Conservation (phyloP, 169 alveolate species). For the Plasmodium ovale region DNA sequence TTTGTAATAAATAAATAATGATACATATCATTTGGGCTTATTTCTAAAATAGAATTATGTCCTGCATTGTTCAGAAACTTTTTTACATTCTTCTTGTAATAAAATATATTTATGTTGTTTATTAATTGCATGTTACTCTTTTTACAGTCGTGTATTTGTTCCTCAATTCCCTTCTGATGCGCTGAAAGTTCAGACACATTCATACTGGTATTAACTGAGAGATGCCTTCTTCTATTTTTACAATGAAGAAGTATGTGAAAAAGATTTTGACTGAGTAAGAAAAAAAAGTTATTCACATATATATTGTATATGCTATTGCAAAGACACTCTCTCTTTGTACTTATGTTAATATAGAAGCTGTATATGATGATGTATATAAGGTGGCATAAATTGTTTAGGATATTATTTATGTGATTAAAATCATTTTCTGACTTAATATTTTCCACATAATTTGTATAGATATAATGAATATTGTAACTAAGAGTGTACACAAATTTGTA, state of each 20-base stretch:
- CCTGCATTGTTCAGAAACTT: conserved; percentile 1
- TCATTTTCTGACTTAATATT: conserved; percentile 39
- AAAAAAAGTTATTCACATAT: conserved; percentile 65
- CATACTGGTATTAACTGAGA: neutral
- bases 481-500: conserved; percentile 61
- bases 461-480: conserved; percentile 66
- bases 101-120: conserved; percentile 39
- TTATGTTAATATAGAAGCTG: conserved; percentile 29
- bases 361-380: conserved; percentile 34
- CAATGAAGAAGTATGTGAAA: conserved; percentile 38
- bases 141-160: neutral
- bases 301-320: conserved; percentile 47
- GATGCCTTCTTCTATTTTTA: neutral
- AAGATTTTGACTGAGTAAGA: conserved; percentile 42
- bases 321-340: conserved; percentile 14
- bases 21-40: conserved; percentile 41
- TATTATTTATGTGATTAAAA: conserved; percentile 44
- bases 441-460: conserved; percentile 53
- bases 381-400: conserved; percentile 35
- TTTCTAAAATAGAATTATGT: neutral
- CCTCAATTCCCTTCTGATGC: neutral
- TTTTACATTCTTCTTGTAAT: conserved; percentile 15
- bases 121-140: neutral
- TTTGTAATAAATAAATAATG: conserved; percentile 66
- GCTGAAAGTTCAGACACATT: neutral